A percentile compares a stretch with the other conserved stretches of the same genome.
Conservation (phyloP, 2,329 filamentous ascomycete genomes). For the Colletotrichum echinochloae region DNA sequence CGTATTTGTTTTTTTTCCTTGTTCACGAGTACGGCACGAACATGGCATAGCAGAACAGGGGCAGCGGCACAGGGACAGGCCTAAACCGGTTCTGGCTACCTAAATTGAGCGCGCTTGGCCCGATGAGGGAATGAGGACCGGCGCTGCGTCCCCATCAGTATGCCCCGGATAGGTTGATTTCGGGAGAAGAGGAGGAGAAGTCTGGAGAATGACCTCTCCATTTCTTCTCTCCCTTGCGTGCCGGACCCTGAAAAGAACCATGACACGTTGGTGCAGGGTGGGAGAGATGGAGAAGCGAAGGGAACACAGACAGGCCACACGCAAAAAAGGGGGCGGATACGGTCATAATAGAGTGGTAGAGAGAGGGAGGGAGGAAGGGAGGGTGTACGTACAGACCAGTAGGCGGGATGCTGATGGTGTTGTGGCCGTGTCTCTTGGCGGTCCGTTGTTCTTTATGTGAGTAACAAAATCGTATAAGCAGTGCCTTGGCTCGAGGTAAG, state of each 20-base stretch:
- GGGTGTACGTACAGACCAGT: no score
- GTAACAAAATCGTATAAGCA: neutral
- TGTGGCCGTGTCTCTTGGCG: neutral
- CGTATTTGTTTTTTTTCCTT: conserved; percentile 5
- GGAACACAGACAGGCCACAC: neutral
- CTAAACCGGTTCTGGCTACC: conserved; percentile 18
- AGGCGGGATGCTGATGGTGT: neutral
- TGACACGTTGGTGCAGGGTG: neutral
- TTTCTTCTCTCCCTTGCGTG: conserved; percentile 9
- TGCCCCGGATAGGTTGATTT: conserved; percentile 10
- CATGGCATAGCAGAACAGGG: neutral
- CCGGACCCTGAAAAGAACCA: conserved; percentile 22
- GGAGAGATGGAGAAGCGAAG: neutral
- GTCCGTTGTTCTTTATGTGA: no score
- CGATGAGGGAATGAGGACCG: conserved; percentile 5
- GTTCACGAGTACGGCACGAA: neutral
- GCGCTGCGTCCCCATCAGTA: neutral
- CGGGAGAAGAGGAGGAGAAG: conserved; percentile 7
- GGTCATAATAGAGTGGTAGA: no score
- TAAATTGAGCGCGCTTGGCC: conserved; percentile 1
- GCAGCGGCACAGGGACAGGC: conserved; percentile 10
- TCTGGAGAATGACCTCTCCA: conserved; percentile 1
- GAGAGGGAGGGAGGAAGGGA: neutral
- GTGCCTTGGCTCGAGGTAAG: neutral
- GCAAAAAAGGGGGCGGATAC: neutral